Percentiles rank a stretch among this genome's conserved stretches.
Evolutionary conservation across 768 basidiomycete species (phyloP).

Genomic region (Erythrobasidium yunnanense): DNA sequence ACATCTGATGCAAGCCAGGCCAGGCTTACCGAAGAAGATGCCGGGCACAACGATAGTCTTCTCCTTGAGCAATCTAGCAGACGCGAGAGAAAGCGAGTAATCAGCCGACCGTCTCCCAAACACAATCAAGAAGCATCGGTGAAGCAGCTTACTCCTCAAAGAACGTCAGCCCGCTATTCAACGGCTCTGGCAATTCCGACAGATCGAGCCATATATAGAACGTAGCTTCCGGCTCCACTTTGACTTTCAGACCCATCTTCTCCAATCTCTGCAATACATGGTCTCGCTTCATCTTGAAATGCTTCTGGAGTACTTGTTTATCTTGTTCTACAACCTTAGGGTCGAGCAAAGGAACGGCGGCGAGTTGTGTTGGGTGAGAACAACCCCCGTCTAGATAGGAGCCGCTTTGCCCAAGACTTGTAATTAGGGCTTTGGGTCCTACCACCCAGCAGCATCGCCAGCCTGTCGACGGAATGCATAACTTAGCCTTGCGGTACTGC

Average conservation of each 20-base stretch:
- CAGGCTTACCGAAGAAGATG: constrained; percentile 38
- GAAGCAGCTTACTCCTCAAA: too few relatives aligned
- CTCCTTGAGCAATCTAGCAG: constrained; percentile 34
- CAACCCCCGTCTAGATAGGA: constrained; percentile 88
- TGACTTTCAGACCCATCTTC: constrained; percentile 58
- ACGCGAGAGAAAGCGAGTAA: too few relatives aligned
- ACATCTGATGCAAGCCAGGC: not conserved
- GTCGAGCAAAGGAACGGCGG: constrained; percentile 72
- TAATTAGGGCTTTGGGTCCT: constrained; percentile 76
- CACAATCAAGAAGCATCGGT: too few relatives aligned
- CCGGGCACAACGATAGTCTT: constrained; percentile 68
- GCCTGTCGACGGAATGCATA: too few relatives aligned
- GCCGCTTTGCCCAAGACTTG: constrained; percentile 83
- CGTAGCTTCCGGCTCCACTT: constrained; percentile 44
- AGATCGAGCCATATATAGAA: constrained; percentile 75
- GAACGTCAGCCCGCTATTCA: constrained; percentile 86
- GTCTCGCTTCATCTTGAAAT: constrained; percentile 84
- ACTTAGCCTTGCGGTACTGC: constrained; percentile 47
- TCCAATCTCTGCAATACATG: constrained; percentile 73
- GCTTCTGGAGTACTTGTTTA: constrained; percentile 49
- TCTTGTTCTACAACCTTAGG: constrained; percentile 58
- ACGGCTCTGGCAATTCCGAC: constrained; percentile 61
- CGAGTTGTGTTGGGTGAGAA: constrained; percentile 57
- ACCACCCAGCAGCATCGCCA: constrained; percentile 86
- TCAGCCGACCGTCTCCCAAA: too few relatives aligned